Base-by-base conservation (phyloP, 176 grass and related monocot species). In the Musa acuminata region DNA sequence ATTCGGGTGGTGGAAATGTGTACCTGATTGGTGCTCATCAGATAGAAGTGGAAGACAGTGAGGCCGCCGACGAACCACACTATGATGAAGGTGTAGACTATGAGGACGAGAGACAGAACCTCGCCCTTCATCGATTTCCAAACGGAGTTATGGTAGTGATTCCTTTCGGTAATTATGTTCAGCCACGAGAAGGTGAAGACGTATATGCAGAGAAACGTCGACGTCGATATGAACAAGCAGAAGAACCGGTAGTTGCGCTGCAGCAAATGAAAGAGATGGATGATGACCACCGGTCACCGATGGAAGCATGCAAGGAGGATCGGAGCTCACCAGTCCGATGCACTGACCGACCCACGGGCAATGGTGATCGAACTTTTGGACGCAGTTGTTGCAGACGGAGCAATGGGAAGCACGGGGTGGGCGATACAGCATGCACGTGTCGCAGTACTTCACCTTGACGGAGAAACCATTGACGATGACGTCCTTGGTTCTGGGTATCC, bases 291-390 rank as follows among this genome's bases (percentile, higher is more conserved):
- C 4, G 35, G 35, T 43, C 35, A 6, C 35, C 35, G 35, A 43
- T 6, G 35, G 35, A 43, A 43, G 4, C 35, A 43, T 5, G 35
- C 35, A 43, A 43, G 35, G 35, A 43, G 35, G 35, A 43, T 43
- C 35, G 21, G 22, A 55, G 77, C 85, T 91, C 83, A 88, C 85
- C 2, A 85, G 82, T 73, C 85, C 89, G 76, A 88, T 91, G 89
- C 89, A 91, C 78, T 91, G 89, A 64, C 87, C 90, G 9, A 87
- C 84, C 90, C 90, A 92, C 26, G 90, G 90, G 84, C 90, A 89
- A 72, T 92, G 90, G 80, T 92, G 90, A 49, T 88, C 85, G 67
- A 91, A 91, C 85, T 85, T 91, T 29, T 88, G 82, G 24, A 91
- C 78, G n/a, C 89, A 91, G 69, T 91, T 91, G 75, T 88, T 85